phyloP scores from a whole-genome alignment of 768 basidiomycete species.

The Hygrophorus pudorinus region DNA sequence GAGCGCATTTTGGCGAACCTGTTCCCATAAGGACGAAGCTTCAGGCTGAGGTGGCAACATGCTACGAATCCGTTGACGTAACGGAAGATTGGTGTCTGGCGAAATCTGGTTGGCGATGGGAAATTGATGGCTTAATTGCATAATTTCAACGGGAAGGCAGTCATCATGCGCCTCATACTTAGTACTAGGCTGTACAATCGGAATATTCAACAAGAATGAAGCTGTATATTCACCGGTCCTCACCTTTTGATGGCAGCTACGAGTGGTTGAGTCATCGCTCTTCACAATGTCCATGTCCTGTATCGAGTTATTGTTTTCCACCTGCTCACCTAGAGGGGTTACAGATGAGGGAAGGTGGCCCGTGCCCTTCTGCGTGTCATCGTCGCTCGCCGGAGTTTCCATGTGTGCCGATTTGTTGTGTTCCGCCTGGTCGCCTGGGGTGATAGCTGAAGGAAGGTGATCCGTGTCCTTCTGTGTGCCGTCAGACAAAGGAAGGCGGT shows the following conservation, averaged over 20 bases:
- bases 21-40: slow-evolving; percentile 53
- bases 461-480: too few species aligned
- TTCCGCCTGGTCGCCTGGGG: neutral
- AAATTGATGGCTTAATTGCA: slow-evolving; percentile 46
- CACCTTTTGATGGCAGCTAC: too few species aligned
- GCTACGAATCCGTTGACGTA: slow-evolving; percentile 46
- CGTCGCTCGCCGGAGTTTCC: neutral
- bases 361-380: too few species aligned
- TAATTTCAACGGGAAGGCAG: slow-evolving; percentile 27
- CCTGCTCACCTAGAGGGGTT: neutral
- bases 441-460: neutral
- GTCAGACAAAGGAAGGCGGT: neutral
- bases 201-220: neutral
- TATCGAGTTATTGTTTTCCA: neutral
- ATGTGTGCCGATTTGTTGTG: neutral
- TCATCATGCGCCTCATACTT: neutral
- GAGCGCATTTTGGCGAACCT: slow-evolving; percentile 51
- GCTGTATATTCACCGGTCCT: too few species aligned
- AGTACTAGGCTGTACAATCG: neutral
- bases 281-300: neutral
- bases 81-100: slow-evolving; percentile 39
- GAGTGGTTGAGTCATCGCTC: neutral
- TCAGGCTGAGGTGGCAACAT: slow-evolving; percentile 47
- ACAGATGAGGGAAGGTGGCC: neutral
- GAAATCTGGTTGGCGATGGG: slow-evolving; percentile 38